Conservation (phyloP, 1,139 yeast genomes). For the Hyphopichia wangnamkhiaoensis region DNA sequence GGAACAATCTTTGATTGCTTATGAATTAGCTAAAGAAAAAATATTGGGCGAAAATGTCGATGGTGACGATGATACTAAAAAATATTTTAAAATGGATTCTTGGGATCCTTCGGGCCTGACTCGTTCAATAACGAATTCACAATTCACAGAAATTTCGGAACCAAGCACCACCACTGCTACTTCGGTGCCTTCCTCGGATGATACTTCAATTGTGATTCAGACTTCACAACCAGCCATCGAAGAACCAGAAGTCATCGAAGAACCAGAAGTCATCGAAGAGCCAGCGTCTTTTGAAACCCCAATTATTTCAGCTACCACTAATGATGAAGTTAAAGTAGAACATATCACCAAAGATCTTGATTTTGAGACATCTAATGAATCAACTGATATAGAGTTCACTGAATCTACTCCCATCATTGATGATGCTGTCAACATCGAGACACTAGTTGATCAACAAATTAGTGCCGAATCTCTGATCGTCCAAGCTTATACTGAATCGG, state of each 20-base stretch:
- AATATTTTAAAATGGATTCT: constrained; percentile 28
- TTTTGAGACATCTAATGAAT: constrained; percentile 6
- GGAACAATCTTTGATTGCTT: constrained; percentile 19
- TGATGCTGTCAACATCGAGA: constrained; percentile 1
- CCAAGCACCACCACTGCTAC: too few species aligned
- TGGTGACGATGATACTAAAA: constrained; percentile 25
- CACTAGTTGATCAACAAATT: too few species aligned
- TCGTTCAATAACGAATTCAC: too few species aligned
- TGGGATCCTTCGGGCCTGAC: constrained; percentile 17
- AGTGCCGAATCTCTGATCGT: too few species aligned
- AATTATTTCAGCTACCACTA: constrained; percentile 3
- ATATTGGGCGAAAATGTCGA: constrained; percentile 36
- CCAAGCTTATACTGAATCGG: constrained; percentile 6
- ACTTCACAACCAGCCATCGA: constrained; percentile 2
- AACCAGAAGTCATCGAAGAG: constrained; percentile 5
- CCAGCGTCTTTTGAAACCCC: constrained; percentile 1
- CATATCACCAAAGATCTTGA: constrained; percentile 22
- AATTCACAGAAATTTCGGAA: too few species aligned
- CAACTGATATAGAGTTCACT: constrained; percentile 6
- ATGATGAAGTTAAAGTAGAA: constrained; percentile 12
- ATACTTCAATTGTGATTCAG: background rate
- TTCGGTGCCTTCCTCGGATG: too few species aligned
- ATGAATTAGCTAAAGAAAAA: constrained; percentile 43
- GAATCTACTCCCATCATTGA: constrained; percentile 2
- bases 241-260: constrained; percentile 2